These are phyloP conservation scores for Themeda triandra DNA, from an alignment of 176 grass and related monocot genomes.

Conservation along the genomic window DNA sequence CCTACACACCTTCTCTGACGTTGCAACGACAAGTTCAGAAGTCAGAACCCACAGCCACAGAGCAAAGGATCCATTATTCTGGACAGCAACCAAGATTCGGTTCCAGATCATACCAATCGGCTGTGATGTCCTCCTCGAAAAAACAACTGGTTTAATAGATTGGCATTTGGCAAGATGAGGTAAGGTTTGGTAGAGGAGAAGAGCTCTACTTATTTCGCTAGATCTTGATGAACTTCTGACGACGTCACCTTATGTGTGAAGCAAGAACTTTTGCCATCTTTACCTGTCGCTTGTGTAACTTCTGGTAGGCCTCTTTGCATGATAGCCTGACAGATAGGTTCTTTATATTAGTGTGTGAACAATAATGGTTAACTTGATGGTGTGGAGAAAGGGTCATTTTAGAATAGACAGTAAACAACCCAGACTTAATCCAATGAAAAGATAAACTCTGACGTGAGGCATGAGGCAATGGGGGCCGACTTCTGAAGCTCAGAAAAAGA, in stretches of 20 bases:
- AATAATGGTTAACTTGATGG: neutral
- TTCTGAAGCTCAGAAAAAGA: neutral
- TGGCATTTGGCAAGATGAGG: neutral
- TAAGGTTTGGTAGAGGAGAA: neutral
- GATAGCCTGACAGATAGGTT: neutral
- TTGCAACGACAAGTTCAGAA: neutral
- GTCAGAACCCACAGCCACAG: neutral
- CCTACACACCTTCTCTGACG: neutral
- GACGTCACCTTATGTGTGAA: neutral
- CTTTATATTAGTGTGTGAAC: neutral
- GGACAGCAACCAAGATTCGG: neutral
- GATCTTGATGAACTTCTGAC: neutral
- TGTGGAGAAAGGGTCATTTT: neutral
- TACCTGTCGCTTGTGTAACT: neutral
- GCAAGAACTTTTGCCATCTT: constrained; percentile 4
- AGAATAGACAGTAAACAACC: neutral
- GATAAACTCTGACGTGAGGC: neutral
- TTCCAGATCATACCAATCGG: neutral
- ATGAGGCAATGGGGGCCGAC: neutral
- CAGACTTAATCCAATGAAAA: neutral
- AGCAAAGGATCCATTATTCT: neutral
- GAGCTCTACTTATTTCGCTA: neutral
- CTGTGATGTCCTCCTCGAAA: neutral
- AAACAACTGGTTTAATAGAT: neutral
- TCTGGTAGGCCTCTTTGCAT: neutral